Evolutionary conservation across 352 stramenopile species (phyloP), one percentile per base, ranked within the genome.

Genomic region (Globisporangium rhizosaccharum): DNA sequence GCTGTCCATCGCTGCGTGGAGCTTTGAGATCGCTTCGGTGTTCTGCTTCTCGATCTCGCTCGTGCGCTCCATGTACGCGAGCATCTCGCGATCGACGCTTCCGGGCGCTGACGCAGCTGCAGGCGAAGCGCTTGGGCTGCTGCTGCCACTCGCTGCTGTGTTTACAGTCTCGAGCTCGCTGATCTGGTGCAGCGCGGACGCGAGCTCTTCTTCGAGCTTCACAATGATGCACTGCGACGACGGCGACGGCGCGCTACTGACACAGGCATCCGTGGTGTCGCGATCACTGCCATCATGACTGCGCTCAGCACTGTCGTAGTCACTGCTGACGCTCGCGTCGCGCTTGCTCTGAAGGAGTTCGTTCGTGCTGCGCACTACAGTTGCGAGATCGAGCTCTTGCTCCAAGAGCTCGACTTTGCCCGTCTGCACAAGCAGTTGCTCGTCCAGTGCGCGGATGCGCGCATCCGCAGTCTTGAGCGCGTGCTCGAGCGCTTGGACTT

Each of bases 191-290:
- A 71, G 61, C 2, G 65, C 65, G 1, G 56, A 60, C 15, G 51
- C 62, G 11, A 71, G 61, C 18, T 71, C 65, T 7, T 71, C 61
- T 28, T 71, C 65, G 18, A 71, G 53, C 6, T 62, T 66, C 11
- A 66, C 65, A n/a, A 71, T 68, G 26, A 71, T 59, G 25, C 55
- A 63, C 48, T 58, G 42, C 18, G 57, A 59, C n/a, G 58, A 53
- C n/a, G 56, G 50, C 10, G 49, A 39, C 49, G 30, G 8, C 9
- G 25, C 26, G 6, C 3, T 18, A 18, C 15, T 20, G 41, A 1
- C 23, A 17, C 15, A n/a, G 2, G 47, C 15, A 9, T 10, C 4
- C 8, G 42, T 15, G 8, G 12, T 11, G 36, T 28, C 53, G 7
- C 53, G 2, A 45, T 26, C 33, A 17, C 11, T 41, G 7, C 53